These are phyloP conservation scores for Alternaria viburni DNA, from an alignment of 2,329 filamentous ascomycete species.

Conservation along the genomic window DNA sequence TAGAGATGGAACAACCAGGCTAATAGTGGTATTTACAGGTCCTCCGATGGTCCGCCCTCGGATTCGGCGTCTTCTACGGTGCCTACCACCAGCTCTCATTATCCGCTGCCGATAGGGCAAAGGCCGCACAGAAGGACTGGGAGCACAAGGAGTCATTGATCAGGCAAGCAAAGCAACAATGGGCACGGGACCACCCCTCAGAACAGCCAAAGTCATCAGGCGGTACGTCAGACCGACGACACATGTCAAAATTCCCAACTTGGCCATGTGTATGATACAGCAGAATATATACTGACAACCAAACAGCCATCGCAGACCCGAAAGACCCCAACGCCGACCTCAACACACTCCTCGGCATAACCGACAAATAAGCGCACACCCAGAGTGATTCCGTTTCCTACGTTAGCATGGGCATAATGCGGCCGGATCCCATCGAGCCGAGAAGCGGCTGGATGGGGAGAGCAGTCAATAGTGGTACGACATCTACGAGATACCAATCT, in stretches of 20 bases:
- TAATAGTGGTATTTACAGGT: slow-evolving; percentile 66
- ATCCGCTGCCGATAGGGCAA: slow-evolving; percentile 72
- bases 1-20: slow-evolving; percentile 18
- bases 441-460: slow-evolving; percentile 18
- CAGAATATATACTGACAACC: neutral
- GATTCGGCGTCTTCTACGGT: slow-evolving; percentile 91
- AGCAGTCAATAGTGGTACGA: slow-evolving; percentile 27
- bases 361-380: slow-evolving; percentile 38
- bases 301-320: slow-evolving; percentile 67
- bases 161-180: slow-evolving; percentile 90
- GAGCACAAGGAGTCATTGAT: slow-evolving; percentile 91
- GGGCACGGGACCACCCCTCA: slow-evolving; percentile 71
- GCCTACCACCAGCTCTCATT: slow-evolving; percentile 90
- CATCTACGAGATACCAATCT: slow-evolving; percentile 32
- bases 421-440: slow-evolving; percentile 14
- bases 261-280: neutral
- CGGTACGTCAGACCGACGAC: slow-evolving; percentile 28
- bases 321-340: slow-evolving; percentile 91
- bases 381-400: slow-evolving; percentile 16
- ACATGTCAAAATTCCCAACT: neutral
- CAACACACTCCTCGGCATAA: slow-evolving; percentile 65
- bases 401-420: slow-evolving; percentile 33
- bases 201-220: slow-evolving; percentile 40
- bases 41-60: slow-evolving; percentile 94
- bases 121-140: slow-evolving; percentile 78